phyloP scores from a whole-genome alignment of 306 rosid species.

The Corylus heterophylla region DNA sequence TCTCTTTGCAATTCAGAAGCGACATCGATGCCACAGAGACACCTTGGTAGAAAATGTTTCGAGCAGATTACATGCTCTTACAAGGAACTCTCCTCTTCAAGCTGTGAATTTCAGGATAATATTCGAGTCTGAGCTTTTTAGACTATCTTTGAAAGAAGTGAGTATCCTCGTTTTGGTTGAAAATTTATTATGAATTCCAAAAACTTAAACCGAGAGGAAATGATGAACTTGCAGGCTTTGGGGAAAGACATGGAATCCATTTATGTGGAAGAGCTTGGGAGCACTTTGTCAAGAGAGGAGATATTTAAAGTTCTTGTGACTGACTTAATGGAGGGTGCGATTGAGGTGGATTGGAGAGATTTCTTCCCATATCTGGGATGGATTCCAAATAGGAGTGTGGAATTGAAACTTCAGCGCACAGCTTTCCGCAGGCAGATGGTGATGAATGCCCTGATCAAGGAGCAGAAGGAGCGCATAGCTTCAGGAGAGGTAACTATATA shows the following conservation, averaged over 20 bases:
- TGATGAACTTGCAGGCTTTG: constrained; percentile 52
- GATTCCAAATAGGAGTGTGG: constrained; percentile 75
- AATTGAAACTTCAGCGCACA: constrained; percentile 47
- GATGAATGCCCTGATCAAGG: constrained; percentile 61
- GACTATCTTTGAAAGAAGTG: constrained; percentile 74
- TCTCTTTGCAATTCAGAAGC: constrained; percentile 59
- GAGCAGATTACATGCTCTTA: constrained; percentile 44
- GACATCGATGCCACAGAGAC: constrained; percentile 63
- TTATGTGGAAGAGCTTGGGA: constrained; percentile 67
- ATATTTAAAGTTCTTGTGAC: constrained; percentile 61
- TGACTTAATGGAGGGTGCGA: constrained; percentile 88
- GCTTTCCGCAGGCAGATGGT: constrained; percentile 40
- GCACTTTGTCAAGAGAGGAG: constrained; percentile 50
- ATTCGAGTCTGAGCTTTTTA: constrained; percentile 71
- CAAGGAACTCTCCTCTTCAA: constrained; percentile 40
- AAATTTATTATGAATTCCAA: background rate
- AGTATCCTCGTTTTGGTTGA: constrained; percentile 19
- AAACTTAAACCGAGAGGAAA: background rate
- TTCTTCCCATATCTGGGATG: constrained; percentile 91
- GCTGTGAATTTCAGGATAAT: constrained; percentile 62
- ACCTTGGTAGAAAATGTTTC: constrained; percentile 55
- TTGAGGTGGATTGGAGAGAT: constrained; percentile 97
- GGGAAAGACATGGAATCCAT: constrained; percentile 60
- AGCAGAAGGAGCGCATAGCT: constrained; percentile 65
- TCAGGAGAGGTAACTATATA: constrained; percentile 59